phyloP scores from a whole-genome alignment of 176 grass and related monocot genomes.

The Phragmites australis region DNA sequence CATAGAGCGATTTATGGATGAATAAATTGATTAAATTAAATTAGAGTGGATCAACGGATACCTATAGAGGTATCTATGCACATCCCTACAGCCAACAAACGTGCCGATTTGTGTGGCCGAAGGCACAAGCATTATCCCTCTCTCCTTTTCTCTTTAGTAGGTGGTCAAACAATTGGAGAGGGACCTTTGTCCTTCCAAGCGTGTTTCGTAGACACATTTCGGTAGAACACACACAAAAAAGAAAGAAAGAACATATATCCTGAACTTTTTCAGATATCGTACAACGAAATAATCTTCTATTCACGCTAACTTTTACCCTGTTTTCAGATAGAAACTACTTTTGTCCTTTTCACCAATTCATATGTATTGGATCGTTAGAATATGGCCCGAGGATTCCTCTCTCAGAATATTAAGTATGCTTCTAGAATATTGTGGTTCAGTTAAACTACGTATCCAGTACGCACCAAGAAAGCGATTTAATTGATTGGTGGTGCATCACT shows the following conservation, averaged over 20 bases:
- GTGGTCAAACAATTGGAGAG: not conserved
- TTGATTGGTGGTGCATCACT: slow-evolving; percentile 17
- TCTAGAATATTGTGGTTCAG: not conserved
- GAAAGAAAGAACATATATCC: not conserved
- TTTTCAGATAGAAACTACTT: not conserved
- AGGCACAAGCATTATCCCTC: not conserved
- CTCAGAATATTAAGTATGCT: no score
- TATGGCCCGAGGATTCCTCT: not conserved
- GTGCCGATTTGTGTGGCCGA: not conserved
- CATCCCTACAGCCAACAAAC: no score
- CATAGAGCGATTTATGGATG: no score
- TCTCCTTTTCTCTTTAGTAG: not conserved
- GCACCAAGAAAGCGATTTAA: not conserved
- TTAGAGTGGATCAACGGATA: no score
- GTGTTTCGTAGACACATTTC: no score
- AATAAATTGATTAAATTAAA: no score
- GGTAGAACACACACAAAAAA: not conserved
- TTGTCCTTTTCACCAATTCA: no score
- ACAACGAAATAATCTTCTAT: not conserved
- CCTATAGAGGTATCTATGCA: no score
- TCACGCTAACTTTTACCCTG: not conserved
- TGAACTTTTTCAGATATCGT: not conserved
- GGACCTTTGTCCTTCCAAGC: not conserved
- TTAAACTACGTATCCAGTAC: not conserved
- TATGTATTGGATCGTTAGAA: not conserved